These are phyloP conservation scores for Alternaria rosae DNA, from an alignment of 2,329 filamentous ascomycete genomes.

Conservation along the genomic window DNA sequence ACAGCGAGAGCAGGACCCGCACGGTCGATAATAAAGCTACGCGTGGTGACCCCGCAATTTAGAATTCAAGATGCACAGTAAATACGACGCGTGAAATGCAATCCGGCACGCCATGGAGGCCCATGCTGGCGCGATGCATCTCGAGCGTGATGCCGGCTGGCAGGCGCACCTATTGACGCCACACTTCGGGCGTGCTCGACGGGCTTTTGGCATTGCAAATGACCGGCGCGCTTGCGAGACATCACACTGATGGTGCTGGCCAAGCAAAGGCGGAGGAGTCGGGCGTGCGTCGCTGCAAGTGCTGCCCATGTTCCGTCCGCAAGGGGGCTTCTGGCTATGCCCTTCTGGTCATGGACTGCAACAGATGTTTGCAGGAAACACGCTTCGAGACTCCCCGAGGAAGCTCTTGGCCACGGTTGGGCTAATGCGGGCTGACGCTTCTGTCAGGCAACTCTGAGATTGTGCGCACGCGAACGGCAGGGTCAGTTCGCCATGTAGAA, in stretches of 20 bases:
- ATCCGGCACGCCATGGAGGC: slow-evolving; percentile 18
- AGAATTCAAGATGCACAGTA: slow-evolving; percentile 26
- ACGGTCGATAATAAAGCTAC: slow-evolving; percentile 22
- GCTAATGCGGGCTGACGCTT: slow-evolving; percentile 22
- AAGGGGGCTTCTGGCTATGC: slow-evolving; percentile 9
- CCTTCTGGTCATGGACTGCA: slow-evolving; percentile 13
- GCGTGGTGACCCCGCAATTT: slow-evolving; percentile 42
- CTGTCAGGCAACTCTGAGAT: slow-evolving; percentile 5
- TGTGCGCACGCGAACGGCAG: neutral
- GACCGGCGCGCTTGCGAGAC: slow-evolving; percentile 3
- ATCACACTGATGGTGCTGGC: slow-evolving; percentile 17
- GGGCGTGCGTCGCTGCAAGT: slow-evolving; percentile 12
- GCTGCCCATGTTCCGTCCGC: slow-evolving; percentile 20
- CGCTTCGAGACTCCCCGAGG: slow-evolving; percentile 33
- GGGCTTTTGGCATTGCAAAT: slow-evolving; percentile 1
- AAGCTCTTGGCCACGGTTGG: slow-evolving; percentile 24
- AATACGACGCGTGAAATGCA: slow-evolving; percentile 7
- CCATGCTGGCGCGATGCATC: slow-evolving; percentile 15
- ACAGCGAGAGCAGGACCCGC: slow-evolving; percentile 18
- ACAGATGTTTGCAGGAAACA: slow-evolving; percentile 26
- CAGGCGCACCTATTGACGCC: slow-evolving; percentile 2
- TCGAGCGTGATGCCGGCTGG: slow-evolving; percentile 5
- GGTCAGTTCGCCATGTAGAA: neutral
- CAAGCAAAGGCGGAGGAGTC: slow-evolving; percentile 5
- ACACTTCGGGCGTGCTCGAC: slow-evolving; percentile 1